Percentiles rank a stretch among this genome's conserved stretches.
Evolutionary conservation across 305 asterid species (phyloP).

Genomic region (Fraxinus greggii): DNA sequence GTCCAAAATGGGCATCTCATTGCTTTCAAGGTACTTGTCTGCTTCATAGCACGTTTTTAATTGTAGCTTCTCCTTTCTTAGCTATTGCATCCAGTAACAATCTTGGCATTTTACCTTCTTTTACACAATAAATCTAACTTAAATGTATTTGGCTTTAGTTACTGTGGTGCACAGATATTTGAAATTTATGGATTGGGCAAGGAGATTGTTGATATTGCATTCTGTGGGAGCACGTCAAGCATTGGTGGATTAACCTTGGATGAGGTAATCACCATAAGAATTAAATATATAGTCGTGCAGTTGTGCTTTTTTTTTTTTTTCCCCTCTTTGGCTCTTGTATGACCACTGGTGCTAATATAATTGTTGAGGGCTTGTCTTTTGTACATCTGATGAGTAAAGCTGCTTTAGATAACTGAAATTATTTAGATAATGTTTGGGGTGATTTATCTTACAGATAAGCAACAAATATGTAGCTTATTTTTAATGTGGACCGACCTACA

Average conservation of each 20-base stretch:
- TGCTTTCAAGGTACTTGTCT: slow-evolving; percentile 78
- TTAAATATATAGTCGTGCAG: neutral
- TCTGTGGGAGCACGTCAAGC: slow-evolving; percentile 87
- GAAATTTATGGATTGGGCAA: slow-evolving; percentile 92
- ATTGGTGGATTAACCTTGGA: slow-evolving; percentile 94
- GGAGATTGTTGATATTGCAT: slow-evolving; percentile 77
- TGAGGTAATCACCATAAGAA: slow-evolving; percentile 57
- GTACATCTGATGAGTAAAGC: neutral
- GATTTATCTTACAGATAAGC: neutral
- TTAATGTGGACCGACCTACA: neutral
- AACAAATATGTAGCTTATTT: neutral
- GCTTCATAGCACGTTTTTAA: slow-evolving; percentile 4
- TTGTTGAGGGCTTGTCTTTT: neutral
- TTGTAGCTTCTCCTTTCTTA: slow-evolving; percentile 15
- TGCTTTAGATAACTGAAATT: neutral
- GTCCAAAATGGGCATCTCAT: slow-evolving; percentile 97
- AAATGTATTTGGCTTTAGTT: slow-evolving; percentile 49
- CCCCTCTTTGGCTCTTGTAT: slow-evolving; percentile 3
- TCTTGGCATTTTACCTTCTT: neutral
- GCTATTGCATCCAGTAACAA: neutral
- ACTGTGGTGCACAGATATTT: slow-evolving; percentile 98
- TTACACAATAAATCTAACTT: slow-evolving; percentile 25
- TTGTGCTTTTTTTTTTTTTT: neutral
- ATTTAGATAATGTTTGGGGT: neutral
- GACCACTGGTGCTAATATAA: neutral